Evolutionary conservation across 768 basidiomycete species (phyloP).

Genomic region (Artomyces pyxidatus): DNA sequence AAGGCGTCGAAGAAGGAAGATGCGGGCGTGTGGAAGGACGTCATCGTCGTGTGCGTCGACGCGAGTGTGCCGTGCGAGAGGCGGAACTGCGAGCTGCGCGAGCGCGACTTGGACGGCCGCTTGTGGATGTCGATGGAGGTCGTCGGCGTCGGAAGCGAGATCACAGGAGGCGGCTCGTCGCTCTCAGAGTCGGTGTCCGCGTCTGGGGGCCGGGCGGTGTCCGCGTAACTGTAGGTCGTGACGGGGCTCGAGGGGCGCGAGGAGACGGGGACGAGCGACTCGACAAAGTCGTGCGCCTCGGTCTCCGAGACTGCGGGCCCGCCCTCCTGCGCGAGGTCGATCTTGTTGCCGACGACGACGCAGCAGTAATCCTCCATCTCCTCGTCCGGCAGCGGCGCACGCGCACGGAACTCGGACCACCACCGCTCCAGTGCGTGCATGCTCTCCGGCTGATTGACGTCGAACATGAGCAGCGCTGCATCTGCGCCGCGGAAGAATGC

Average conservation of each 20-base stretch:
- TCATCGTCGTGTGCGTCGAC: conserved; percentile 48
- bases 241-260: conserved; percentile 7
- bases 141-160: conserved; percentile 18
- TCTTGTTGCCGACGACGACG: conserved; percentile 69
- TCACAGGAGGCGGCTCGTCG: neutral
- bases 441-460: conserved; percentile 60
- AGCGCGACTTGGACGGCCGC: conserved; percentile 34
- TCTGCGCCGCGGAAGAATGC: conserved; percentile 86
- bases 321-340: conserved; percentile 37
- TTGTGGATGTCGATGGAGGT: conserved; percentile 26
- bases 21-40: conserved; percentile 70
- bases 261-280: conserved; percentile 36
- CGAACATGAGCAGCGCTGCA: conserved; percentile 75
- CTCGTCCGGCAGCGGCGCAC: conserved; percentile 59
- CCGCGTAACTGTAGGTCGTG: conserved; percentile 4
- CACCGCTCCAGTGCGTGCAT: conserved; percentile 55
- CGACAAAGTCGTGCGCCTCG: conserved; percentile 47
- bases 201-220: neutral
- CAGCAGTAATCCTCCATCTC: conserved; percentile 59
- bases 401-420: conserved; percentile 70
- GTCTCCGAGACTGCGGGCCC: conserved; percentile 25
- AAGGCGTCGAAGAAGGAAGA: conserved; percentile 66
- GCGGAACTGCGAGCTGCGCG: conserved; percentile 35
- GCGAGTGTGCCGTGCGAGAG: conserved; percentile 36
- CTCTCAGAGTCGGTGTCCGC: conserved; percentile 4